phyloP scores from a whole-genome alignment of 768 basidiomycete species.

The Naematelia encephala region DNA sequence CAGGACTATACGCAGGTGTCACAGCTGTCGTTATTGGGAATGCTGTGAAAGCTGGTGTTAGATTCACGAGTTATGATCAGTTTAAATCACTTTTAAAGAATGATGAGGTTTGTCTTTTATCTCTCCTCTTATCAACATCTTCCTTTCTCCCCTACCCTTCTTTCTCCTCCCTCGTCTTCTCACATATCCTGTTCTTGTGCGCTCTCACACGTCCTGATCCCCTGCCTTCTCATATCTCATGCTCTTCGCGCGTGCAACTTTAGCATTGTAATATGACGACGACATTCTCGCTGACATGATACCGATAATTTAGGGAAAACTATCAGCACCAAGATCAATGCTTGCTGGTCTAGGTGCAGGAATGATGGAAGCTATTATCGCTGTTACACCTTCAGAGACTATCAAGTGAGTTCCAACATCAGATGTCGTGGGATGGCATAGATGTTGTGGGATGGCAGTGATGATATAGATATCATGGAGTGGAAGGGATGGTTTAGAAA shows the following conservation, averaged over 20 bases:
- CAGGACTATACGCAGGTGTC: conserved; percentile 90
- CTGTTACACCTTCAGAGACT: conserved; percentile 93
- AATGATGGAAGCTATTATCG: conserved; percentile 80
- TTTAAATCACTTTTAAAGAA: conserved; percentile 83
- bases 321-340: conserved; percentile 66
- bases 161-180: neutral
- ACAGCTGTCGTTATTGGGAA: conserved; percentile 87
- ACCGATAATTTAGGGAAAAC: conserved; percentile 75
- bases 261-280: neutral
- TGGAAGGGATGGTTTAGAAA: too few relatives aligned
- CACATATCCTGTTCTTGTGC: too few relatives aligned
- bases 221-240: too few relatives aligned
- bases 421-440: too few relatives aligned
- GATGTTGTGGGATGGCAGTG: too few relatives aligned
- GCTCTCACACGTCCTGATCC: too few relatives aligned
- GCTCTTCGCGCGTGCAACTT: too few relatives aligned
- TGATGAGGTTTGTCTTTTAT: conserved; percentile 58
- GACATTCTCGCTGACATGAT: neutral
- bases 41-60: conserved; percentile 87
- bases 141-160: neutral
- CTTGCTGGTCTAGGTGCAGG: conserved; percentile 61
- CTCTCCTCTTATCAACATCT: neutral
- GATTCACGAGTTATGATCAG: conserved; percentile 90
- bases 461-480: too few relatives aligned
- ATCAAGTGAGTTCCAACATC: conserved; percentile 78